Base-by-base conservation (phyloP, 2,329 filamentous ascomycete genomes). In the Diaporthe vaccinii region DNA sequence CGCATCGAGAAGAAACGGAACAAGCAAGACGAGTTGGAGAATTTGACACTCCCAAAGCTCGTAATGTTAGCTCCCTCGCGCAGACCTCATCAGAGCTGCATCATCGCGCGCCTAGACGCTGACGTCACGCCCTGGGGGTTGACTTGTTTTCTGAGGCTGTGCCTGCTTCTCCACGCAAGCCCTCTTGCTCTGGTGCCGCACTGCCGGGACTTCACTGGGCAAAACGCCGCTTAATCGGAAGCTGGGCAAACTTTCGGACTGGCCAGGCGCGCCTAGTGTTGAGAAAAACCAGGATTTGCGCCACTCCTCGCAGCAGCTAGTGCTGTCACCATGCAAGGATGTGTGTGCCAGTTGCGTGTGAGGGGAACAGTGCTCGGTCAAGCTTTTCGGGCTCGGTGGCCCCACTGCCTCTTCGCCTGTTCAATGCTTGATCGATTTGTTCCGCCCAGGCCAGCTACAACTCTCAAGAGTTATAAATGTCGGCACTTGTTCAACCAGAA, bases 61-160 rank as follows among this genome's bases (percentile, higher is more conserved):
- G 20, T 31, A 36, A 31, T 12, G 20, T 46, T 58, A 46, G 53
- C 53, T 25, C 25, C 17, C 39, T 28, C 58, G 14, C 17, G 10
- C 51, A 25, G 46, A 49, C 55, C 57, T 36, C 57, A 53, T 62
- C 44, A 62, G 44, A 28, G 57, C 70, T 72, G 44, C 70, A 62
- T 72, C 70, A 62, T 62, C 31, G 44, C 31, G 31, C 6, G 31
- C 36, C 31, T 53, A 20, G 70, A 51, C 67, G 67, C 44, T 72
- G 70, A 72, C 70, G 70, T 72, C 57, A 72, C 31, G 55, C 17
- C n/a, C 41, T n/a, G 31, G 70, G 70, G 28, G 14, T 14, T 20
- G 46, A 51, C 57, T 28, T 61, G 55, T 49, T 72, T 72, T 28
- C 9, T 12, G 57, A 62, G 57, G 70, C 41, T 72, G 57, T 59